phyloP scores from a whole-genome alignment of 139 green algal species.

The Yamagishiella unicocca region DNA sequence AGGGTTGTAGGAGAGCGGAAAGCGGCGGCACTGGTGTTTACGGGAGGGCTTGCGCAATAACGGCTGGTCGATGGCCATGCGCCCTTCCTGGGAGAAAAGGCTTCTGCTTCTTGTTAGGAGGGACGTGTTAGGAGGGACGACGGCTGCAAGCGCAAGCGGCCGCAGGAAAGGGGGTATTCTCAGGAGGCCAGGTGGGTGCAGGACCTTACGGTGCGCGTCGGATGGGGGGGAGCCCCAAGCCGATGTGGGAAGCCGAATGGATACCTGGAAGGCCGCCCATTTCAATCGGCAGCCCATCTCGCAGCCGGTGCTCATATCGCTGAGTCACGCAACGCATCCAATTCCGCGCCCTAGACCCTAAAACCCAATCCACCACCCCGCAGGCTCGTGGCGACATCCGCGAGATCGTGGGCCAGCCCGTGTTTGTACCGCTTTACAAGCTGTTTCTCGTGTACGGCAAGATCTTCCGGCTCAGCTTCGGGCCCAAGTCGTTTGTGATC shows the following conservation, averaged over 20 bases:
- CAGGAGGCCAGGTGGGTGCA: no score
- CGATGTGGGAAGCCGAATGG: background rate
- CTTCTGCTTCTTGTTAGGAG: no score
- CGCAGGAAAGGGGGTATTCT: no score
- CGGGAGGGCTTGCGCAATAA: no score
- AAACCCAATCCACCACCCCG: background rate
- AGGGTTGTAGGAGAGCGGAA: background rate
- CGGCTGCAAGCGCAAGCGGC: no score
- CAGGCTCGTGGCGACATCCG: conserved; percentile 81
- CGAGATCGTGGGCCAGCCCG: conserved; percentile 93
- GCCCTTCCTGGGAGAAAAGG: no score
- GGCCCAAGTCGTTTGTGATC: conserved; percentile 96
- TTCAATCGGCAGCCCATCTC: background rate
- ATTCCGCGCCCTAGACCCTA: background rate
- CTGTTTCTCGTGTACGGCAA: conserved; percentile 80
- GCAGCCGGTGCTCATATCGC: background rate
- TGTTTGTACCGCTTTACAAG: conserved; percentile 97
- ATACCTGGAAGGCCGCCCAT: background rate
- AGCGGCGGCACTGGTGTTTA: background rate
- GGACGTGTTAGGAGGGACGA: no score
- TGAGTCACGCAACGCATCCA: background rate
- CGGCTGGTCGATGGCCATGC: no score
- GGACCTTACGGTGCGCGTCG: background rate
- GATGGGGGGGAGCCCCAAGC: background rate
- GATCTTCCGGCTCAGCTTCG: conserved; percentile 95